Base-by-base conservation (phyloP, 129 eudicot genomes). In the Artemisia tridentata region DNA sequence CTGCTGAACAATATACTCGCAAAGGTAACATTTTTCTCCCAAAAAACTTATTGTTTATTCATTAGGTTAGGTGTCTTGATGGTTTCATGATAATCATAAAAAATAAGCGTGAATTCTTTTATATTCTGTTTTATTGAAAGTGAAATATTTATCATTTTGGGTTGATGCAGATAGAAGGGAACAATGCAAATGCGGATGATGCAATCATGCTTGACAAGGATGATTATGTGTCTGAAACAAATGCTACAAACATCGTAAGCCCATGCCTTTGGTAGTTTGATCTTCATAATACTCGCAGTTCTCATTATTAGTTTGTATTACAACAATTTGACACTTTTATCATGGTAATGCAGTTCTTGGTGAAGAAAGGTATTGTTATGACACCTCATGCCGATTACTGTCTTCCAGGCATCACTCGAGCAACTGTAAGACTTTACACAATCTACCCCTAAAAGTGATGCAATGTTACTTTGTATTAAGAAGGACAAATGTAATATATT, bases 351-450 rank as follows among this genome's bases (percentile, higher is more conserved):
- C 86, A 89, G 98, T 95, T 95, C 71, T 43, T 90, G 80, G 97
- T 95, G 78, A 95, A 95, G 90, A 95, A 82, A 79, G 91, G 99
- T 65, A 86, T 75, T 63, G 96, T 95, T 51, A 43, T 80, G 65
- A 90, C 97, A 69, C 99, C 99, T 71, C 91, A 82, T 88, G 96
- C 97, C 77, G 99, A 95, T 83, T 95, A 90, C 69, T 95, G 99
- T 82, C 97, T 95, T 84, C 97, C 97, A 23, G 97, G 99, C 69
- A 75, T 87, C 78, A 95, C 99, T n/a, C 88, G 99, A 34, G 91
- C 99, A 79, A 95, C 97, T 51, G 97, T 90, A 87, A 90, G 99
- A 72, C 78, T 78, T 25, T 3, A 25, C 0, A 25, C 3, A 25
- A 25, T 25, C 29, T 38, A 23, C 25, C 25, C 25, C 25, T 23